Evolutionary conservation across 768 basidiomycete species (phyloP), one percentile per base, ranked within the genome.

Genomic region (Collybia sp.): DNA sequence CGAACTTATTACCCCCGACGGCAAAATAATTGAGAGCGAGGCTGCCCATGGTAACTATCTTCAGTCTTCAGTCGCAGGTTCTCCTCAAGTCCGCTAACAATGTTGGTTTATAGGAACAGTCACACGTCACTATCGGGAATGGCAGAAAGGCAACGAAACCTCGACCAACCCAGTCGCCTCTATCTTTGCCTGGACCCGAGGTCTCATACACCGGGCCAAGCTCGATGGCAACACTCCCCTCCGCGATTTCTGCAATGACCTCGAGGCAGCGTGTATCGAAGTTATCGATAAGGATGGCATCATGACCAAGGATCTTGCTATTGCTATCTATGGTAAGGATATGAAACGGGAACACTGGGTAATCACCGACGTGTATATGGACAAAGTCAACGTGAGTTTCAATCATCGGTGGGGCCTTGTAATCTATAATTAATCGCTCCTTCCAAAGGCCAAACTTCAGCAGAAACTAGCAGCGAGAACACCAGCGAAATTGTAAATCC

Each of bases 151-250:
- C 42, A 83, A 84, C 51, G 94, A 96, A 72, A 96, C 94, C 16
- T 92, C 88, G 48, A 97, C 94, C 43, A 97, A 97, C 78, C 93
- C 93, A 35, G 92, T 96, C 56, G 94, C 94, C 40, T 91, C 88
- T 50, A 95, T 97, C 72, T 96, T 93, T 58, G 94, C 94, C 12
- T 97, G 94, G 94, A 96, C 93, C 13, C 82, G 94, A 37, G 94
- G 93, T 0, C 75, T 97, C 35, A 68, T 88, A 46, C 90, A 91
- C 71, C 83, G 93, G 53, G 93, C 93, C 54, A 91, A 89, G 71
- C 74, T 95, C 30, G 94, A 97, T 61, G 69, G 68, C 39, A 96
- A 93, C 62, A 79, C 77, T 15, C 70, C 72, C 30, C 77, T 97
- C 19, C 69, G 67, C 45, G 64, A 68, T 43, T 97, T 94, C 65